These are phyloP conservation scores for Trichoderma cornu-damae DNA, from an alignment of 2,329 filamentous ascomycete species.

Conservation along the genomic window DNA sequence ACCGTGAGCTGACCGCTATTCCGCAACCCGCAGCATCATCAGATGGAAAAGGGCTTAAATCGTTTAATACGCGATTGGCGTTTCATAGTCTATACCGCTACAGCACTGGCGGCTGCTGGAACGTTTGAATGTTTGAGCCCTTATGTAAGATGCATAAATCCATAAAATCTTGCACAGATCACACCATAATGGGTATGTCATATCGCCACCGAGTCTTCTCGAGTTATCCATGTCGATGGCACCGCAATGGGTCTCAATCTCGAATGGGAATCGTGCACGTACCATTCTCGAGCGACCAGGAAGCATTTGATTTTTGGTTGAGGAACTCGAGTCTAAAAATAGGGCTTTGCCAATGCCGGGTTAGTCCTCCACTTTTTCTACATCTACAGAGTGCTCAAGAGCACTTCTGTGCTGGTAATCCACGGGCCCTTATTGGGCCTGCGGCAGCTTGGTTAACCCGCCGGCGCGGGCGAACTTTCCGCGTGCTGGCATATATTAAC, in stretches of 20 bases:
- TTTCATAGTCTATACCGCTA: not conserved
- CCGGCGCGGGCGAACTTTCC: conserved; percentile 12
- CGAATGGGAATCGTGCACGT: conserved; percentile 14
- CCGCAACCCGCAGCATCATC: not conserved
- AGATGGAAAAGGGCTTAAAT: not conserved
- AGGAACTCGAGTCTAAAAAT: conserved; percentile 5
- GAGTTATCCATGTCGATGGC: not conserved
- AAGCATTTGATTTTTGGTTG: not conserved
- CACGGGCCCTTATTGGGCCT: conserved; percentile 13
- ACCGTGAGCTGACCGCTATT: not conserved
- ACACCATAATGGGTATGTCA: not conserved
- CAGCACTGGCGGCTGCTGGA: not conserved
- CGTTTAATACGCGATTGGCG: not conserved
- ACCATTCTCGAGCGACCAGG: not conserved
- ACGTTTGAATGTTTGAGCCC: not conserved
- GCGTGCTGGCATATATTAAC: not conserved
- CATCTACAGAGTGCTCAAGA: not conserved
- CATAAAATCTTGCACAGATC: not conserved
- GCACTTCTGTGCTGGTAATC: conserved; percentile 11
- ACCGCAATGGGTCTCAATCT: not conserved
- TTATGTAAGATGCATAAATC: not conserved
- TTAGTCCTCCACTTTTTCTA: not conserved
- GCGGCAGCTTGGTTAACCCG: conserved; percentile 12
- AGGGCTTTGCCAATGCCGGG: not conserved
- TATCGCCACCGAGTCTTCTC: not conserved